phyloP scores from a whole-genome alignment of 495 filamentous ascomycete species.

The Evansstolkia leycettana region DNA sequence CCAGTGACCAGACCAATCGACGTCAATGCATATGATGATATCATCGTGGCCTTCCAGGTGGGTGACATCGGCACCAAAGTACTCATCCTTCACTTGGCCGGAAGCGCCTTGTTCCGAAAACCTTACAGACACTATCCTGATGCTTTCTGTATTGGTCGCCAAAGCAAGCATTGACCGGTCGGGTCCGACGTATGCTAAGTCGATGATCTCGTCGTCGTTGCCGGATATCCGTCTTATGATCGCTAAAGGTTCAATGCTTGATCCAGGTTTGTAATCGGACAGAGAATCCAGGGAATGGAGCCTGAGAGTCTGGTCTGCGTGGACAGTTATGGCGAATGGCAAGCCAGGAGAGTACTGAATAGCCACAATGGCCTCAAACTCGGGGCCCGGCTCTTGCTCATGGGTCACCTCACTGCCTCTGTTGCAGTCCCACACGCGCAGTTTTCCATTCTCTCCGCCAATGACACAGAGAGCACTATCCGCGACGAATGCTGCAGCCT shows the following conservation, averaged over 20 bases:
- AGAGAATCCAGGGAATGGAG: slow-evolving; percentile 50
- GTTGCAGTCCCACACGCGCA: slow-evolving; percentile 72
- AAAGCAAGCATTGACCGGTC: slow-evolving; percentile 74
- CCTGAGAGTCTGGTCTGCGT: slow-evolving; percentile 75
- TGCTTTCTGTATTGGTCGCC: slow-evolving; percentile 88
- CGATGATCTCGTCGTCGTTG: slow-evolving; percentile 95
- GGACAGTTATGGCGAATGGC: slow-evolving; percentile 65
- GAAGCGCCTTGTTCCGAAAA: slow-evolving; percentile 24
- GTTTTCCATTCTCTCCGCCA: slow-evolving; percentile 70
- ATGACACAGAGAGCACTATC: slow-evolving; percentile 60
- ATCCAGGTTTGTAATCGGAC: slow-evolving; percentile 20
- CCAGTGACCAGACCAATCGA: slow-evolving; percentile 95
- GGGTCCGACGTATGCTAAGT: slow-evolving; percentile 70
- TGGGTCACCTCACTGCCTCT: slow-evolving; percentile 66
- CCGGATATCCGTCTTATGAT: slow-evolving; percentile 71
- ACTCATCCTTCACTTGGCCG: slow-evolving; percentile 25
- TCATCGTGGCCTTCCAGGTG: slow-evolving; percentile 82
- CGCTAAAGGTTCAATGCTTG: slow-evolving; percentile 33
- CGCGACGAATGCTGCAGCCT: slow-evolving; percentile 68
- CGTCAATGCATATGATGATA: slow-evolving; percentile 88
- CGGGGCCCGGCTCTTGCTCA: slow-evolving; percentile 50
- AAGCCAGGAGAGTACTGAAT: slow-evolving; percentile 51
- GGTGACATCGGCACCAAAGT: slow-evolving; percentile 81
- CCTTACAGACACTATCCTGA: slow-evolving; percentile 66
- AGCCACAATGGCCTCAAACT: slow-evolving; percentile 66